phyloP scores from a whole-genome alignment of 169 alveolate genomes.

The Plasmodium sp. region DNA sequence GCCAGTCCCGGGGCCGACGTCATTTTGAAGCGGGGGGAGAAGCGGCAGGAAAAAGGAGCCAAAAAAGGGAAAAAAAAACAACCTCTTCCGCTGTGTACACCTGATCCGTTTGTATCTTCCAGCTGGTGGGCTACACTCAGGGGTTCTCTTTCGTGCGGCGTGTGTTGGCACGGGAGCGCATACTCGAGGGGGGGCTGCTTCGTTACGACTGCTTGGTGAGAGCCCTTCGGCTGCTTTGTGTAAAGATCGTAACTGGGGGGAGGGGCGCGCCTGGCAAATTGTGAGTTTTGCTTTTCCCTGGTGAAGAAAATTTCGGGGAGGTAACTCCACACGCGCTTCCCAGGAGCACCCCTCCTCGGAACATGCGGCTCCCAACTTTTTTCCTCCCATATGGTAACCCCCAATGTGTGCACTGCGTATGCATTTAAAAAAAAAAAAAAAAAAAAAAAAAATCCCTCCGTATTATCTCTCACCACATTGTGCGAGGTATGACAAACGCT shows the following conservation, averaged over 20 bases:
- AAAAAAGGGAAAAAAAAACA: background rate
- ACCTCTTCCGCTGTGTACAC: background rate
- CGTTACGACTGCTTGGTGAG: background rate
- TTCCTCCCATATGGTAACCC: background rate
- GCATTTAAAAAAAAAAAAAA: background rate
- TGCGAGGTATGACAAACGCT: background rate
- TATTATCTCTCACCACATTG: background rate
- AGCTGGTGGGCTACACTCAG: background rate
- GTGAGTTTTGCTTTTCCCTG: background rate
- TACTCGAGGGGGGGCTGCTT: background rate
- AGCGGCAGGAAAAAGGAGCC: background rate
- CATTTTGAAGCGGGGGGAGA: background rate
- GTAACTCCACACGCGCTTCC: background rate
- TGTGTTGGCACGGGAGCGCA: background rate
- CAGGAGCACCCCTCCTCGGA: background rate
- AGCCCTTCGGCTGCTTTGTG: background rate
- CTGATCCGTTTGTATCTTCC: background rate
- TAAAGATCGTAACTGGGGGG: background rate
- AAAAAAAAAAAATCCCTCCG: background rate
- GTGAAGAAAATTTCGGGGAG: background rate
- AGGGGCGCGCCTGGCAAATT: background rate
- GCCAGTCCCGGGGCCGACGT: slow-evolving; percentile 80
- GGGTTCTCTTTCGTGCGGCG: background rate
- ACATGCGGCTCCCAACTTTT: background rate
- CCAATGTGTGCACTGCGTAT: background rate